Evolutionary conservation across 305 asterid species (phyloP), one percentile per base, ranked within the genome.

Genomic region (Galium porrigens): DNA sequence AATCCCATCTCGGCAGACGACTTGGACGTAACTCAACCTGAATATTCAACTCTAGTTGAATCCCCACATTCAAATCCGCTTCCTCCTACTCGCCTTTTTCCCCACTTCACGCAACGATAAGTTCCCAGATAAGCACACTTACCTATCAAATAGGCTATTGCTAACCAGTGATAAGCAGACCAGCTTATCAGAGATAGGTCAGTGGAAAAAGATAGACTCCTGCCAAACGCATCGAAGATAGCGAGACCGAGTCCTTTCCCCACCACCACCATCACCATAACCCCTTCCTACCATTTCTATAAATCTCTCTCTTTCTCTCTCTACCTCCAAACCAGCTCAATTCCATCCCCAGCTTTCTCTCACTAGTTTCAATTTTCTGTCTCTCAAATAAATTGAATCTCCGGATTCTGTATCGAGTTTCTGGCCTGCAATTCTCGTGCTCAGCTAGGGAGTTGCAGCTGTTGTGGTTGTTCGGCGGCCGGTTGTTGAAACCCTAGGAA

Each of bases 191-290:
- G 56, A 67, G 89, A 87, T 89, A 85, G 73, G 89, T 76, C 75
- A 77, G 85, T 81, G 70, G 78, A 65, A 74, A 80, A 73, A 82
- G 86, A 85, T 70, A 77, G 87, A 76, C 87, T 74, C 80, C 90
- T 85, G 95, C 88, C 86, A 83, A 87, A 85, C 82, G 94, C 95
- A 85, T 85, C 88, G 89, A 83, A 82, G 95, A 86, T 87, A 84
- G 94, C 88, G 92, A 87, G 94, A 83, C 97, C 94, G 80, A 82
- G 94, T 84, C 94, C 68, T 70, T 58, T 78, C 87, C 89, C 65
- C 74, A 78, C 83, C 80, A 78, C 83, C 81, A 65, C 76, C 80
- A 72, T 83, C 65, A 65, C 82, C 71, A 48, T 59, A 59, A 59
- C 64, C 64, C 61, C 64, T 78, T 36, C 58, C 61, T 76, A 18